Evolutionary conservation across 139 green algal species (phyloP).

Genomic region (Ettlia oleoabundans): DNA sequence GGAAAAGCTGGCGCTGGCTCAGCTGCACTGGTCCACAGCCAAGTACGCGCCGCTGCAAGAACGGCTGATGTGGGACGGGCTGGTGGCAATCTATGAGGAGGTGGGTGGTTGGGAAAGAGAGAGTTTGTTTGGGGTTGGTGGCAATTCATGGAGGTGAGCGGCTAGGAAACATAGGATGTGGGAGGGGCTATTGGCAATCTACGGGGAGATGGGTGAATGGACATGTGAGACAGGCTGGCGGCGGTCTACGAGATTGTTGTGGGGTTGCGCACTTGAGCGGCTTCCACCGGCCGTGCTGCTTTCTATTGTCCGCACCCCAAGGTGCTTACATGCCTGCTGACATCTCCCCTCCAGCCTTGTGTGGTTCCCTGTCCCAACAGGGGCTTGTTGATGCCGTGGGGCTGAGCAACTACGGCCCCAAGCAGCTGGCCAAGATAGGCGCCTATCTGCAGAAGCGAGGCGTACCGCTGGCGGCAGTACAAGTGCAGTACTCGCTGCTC

Average conservation of each 20-base stretch:
- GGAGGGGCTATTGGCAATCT: too few relatives aligned
- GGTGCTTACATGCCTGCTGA: too few relatives aligned
- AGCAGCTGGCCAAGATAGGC: constrained; percentile 73
- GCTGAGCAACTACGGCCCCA: constrained; percentile 73
- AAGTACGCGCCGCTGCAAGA: constrained; percentile 88
- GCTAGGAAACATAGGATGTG: too few relatives aligned
- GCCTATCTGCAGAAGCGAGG: constrained; percentile 69
- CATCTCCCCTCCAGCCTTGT: too few relatives aligned
- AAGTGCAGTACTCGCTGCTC: constrained; percentile 94
- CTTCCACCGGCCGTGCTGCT: too few relatives aligned
- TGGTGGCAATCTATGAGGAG: constrained; percentile 71
- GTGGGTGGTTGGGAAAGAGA: background rate
- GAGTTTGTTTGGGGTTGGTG: background rate
- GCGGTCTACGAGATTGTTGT: background rate
- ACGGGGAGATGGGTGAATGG: too few relatives aligned
- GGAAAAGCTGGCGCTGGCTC: constrained; percentile 76
- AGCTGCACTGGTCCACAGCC: constrained; percentile 90
- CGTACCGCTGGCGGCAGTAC: constrained; percentile 85
- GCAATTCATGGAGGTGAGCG: background rate
- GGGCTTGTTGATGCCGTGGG: constrained; percentile 80
- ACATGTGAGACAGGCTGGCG: too few relatives aligned
- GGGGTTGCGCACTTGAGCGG: too few relatives aligned
- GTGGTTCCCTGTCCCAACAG: background rate
- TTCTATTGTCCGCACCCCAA: too few relatives aligned
- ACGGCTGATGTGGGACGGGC: constrained; percentile 74